phyloP scores from a whole-genome alignment of 805 yeast species.

The Saccharomycopsis sp. region DNA sequence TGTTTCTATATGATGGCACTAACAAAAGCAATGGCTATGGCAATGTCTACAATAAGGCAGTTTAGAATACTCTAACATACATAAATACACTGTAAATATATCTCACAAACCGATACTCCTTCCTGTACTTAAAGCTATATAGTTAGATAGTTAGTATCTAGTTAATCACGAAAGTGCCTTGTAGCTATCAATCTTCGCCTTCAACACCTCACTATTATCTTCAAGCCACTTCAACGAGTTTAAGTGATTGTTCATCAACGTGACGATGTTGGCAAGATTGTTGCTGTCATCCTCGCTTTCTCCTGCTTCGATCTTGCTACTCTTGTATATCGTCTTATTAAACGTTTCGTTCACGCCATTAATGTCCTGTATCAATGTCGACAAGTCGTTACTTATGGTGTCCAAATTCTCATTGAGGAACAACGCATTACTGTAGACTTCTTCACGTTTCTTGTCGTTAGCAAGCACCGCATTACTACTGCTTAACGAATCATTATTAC shows the following conservation, averaged over 20 bases:
- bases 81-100: too few species aligned
- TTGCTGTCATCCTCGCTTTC: constrained; percentile 31
- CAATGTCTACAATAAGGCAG: too few species aligned
- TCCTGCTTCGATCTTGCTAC: constrained; percentile 31
- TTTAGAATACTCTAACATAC: too few species aligned
- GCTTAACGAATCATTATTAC: neutral
- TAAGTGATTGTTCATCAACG: constrained; percentile 78
- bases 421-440: constrained; percentile 84
- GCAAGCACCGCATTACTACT: constrained; percentile 28
- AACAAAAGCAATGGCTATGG: too few species aligned
- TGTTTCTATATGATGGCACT: too few species aligned
- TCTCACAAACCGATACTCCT: too few species aligned
- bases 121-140: too few species aligned
- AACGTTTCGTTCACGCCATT: constrained; percentile 78
- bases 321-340: constrained; percentile 47
- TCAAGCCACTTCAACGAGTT: constrained; percentile 88
- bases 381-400: constrained; percentile 65
- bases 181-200: constrained; percentile 44
- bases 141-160: too few species aligned
- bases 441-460: constrained; percentile 82
- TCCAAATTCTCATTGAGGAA: constrained; percentile 75
- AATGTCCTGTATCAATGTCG: constrained; percentile 72
- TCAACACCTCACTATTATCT: constrained; percentile 58
- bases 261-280: constrained; percentile 64
- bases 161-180: constrained; percentile 5